These are phyloP conservation scores for Talaromyces rugulosus DNA, from an alignment of 2,329 filamentous ascomycete genomes.

Conservation along the genomic window DNA sequence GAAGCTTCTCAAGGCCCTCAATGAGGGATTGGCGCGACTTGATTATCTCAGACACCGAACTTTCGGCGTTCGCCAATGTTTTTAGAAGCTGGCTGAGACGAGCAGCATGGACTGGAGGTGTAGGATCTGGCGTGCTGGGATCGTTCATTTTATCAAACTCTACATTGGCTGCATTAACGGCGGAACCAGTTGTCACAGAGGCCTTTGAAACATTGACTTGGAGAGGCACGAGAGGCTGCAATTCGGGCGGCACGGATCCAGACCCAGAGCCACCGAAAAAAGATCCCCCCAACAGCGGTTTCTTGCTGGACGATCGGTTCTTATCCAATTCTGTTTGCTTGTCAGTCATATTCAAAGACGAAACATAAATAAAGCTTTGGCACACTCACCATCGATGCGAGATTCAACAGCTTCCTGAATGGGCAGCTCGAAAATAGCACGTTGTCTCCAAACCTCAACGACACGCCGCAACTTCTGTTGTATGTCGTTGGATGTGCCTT, in stretches of 20 bases:
- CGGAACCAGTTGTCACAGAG: conserved; percentile 61
- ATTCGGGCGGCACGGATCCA: conserved; percentile 65
- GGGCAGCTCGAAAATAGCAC: conserved; percentile 74
- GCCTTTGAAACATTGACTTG: conserved; percentile 73
- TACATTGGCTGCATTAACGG: conserved; percentile 65
- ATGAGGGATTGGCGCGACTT: conserved; percentile 77
- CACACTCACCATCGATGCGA: conserved; percentile 65
- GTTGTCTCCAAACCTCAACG: conserved; percentile 88
- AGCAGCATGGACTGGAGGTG: conserved; percentile 86
- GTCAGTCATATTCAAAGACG: conserved; percentile 3
- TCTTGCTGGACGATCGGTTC: conserved; percentile 48
- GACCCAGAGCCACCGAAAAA: conserved; percentile 59
- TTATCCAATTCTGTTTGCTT: conserved; percentile 52
- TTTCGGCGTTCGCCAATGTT: conserved; percentile 81
- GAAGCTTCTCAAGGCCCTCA: conserved; percentile 73
- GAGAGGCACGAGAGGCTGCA: conserved; percentile 68
- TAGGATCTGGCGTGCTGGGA: conserved; percentile 63
- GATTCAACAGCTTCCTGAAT: conserved; percentile 79
- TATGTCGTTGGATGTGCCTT: conserved; percentile 77
- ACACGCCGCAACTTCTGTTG: conserved; percentile 85
- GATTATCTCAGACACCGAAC: conserved; percentile 82
- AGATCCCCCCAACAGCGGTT: conserved; percentile 60
- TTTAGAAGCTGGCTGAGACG: conserved; percentile 86
- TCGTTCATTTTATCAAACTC: conserved; percentile 84
- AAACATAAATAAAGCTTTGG: not conserved